phyloP scores from a whole-genome alignment of 2,329 filamentous ascomycete genomes.

The Alternaria arborescens region DNA sequence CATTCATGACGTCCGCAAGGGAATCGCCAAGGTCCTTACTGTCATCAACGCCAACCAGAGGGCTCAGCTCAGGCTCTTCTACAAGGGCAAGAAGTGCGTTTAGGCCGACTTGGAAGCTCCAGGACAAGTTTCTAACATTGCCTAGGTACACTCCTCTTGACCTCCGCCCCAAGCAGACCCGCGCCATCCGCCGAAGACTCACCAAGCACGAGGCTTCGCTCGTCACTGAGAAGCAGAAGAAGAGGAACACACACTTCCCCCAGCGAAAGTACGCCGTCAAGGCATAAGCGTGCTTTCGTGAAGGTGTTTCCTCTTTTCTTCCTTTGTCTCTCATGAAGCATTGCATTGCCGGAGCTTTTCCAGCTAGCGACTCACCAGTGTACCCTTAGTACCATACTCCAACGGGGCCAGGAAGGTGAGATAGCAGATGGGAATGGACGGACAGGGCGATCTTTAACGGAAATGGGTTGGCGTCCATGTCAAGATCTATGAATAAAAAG shows the following conservation, averaged over 20 bases:
- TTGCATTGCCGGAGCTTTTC: slow-evolving; percentile 53
- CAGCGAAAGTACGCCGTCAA: slow-evolving; percentile 99
- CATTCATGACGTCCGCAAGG: slow-evolving; percentile 96
- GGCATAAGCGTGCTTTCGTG: slow-evolving; percentile 63
- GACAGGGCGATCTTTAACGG: slow-evolving; percentile 50
- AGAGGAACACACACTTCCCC: slow-evolving; percentile 95
- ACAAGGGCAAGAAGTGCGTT: slow-evolving; percentile 93
- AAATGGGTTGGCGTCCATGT: slow-evolving; percentile 52
- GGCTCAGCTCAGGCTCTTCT: slow-evolving; percentile 91
- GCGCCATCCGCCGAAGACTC: slow-evolving; percentile 94
- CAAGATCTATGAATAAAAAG: slow-evolving; percentile 54
- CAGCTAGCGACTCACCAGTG: slow-evolving; percentile 51
- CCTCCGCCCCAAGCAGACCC: slow-evolving; percentile 97
- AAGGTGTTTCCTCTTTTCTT: slow-evolving; percentile 49
- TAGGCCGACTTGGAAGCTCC: slow-evolving; percentile 6
- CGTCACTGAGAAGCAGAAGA: slow-evolving; percentile 93
- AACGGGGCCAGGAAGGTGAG: slow-evolving; percentile 44
- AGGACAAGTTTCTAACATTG: slow-evolving; percentile 32
- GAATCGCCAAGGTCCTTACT: slow-evolving; percentile 97
- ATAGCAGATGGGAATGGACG: slow-evolving; percentile 41
- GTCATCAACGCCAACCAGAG: slow-evolving; percentile 99
- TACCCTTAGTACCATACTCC: slow-evolving; percentile 50
- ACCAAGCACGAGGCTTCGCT: slow-evolving; percentile 87
- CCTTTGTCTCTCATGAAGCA: slow-evolving; percentile 52
- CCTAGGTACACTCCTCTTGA: slow-evolving; percentile 86